A percentile compares a stretch with the other conserved stretches of the same genome.
Evolutionary conservation across 164 flowering plant genomes (phyloP).

Genomic region (Taxillus chinensis): DNA sequence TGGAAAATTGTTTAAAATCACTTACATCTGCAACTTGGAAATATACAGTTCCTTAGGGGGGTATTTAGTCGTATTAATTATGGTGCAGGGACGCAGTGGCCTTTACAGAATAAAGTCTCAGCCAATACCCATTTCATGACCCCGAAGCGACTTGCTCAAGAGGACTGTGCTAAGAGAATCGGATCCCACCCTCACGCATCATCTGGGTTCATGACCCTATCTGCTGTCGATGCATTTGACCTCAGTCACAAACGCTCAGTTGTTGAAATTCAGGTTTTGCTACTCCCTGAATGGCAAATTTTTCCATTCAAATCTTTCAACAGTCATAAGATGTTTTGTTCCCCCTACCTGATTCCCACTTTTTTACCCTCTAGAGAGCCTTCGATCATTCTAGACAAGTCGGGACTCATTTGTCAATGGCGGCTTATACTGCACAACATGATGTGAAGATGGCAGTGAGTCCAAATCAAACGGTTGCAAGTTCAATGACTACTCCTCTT

Average conservation of each 20-base stretch:
- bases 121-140: constrained; percentile 24
- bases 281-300: no score
- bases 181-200: constrained; percentile 14
- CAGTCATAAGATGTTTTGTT: background rate
- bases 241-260: constrained; percentile 14
- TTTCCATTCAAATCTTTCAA: background rate
- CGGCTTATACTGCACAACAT: constrained; percentile 27
- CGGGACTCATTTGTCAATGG: constrained; percentile 22
- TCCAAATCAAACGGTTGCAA: constrained; percentile 28
- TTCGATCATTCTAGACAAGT: constrained; percentile 13
- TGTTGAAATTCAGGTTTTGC: constrained; percentile 24
- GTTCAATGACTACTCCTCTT: constrained; percentile 27
- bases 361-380: constrained; percentile 11
- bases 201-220: constrained; percentile 16
- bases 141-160: constrained; percentile 19
- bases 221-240: constrained; percentile 21
- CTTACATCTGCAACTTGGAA: background rate
- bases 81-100: constrained; percentile 28
- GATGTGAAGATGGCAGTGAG: constrained; percentile 30
- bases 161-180: constrained; percentile 18
- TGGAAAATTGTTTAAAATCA: no score
- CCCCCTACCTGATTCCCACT: background rate
- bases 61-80: constrained; percentile 3
- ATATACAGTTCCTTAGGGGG: background rate
- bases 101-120: constrained; percentile 28